Evolutionary conservation across 2,329 filamentous ascomycete species (phyloP), one percentile per base, ranked within the genome.

Genomic region (Tolypocladium pustulatum): DNA sequence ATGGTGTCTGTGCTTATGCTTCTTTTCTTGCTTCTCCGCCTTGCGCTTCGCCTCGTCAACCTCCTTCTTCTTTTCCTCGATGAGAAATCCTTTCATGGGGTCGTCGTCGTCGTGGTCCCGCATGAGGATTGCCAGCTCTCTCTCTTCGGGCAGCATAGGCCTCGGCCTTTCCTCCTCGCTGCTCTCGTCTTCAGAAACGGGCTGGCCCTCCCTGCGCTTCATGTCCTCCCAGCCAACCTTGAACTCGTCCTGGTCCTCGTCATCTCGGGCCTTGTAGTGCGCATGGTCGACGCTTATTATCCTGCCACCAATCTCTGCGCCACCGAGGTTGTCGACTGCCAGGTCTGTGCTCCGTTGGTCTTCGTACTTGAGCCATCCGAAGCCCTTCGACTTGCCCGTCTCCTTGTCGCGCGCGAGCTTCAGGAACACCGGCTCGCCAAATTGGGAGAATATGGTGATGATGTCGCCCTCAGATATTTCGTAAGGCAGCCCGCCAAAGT

Each of bases 351-450:
- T 97, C 65, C 93, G 83, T 77, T 99, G 94, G 73, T 99, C 93
- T 72, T 99, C 94, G 74, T 97, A 99, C 71, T 99, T 99, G 60
- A 99, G 81, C 81, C 95, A 99, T 3, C 89, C 91, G 70, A 97
- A 99, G 0, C 94, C 94, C 64, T 88, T 89, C 61, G 90, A 95
- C 75, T 96, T 97, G 61, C 94, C 94, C 0, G 92, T 95, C 71
- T 97, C 95, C 70, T 94, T 94, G 79, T 99, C 94, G 68, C 94
- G 90, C 54, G 88, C 86, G 15, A 99, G 84, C 67, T 97, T 95
- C 60, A 99, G 81, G 74, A 93, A 95, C 3, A 92, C 90, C 2
- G 95, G 95, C 70, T 97, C 93, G 66, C 94, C 94, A 70, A 88
- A 99, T 72, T 99, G 94, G 8, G 91, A 96, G 78, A 97, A 99